Evolutionary conservation across 1,139 yeast genomes (phyloP).

Genomic region (Nematodospora anomalae): DNA sequence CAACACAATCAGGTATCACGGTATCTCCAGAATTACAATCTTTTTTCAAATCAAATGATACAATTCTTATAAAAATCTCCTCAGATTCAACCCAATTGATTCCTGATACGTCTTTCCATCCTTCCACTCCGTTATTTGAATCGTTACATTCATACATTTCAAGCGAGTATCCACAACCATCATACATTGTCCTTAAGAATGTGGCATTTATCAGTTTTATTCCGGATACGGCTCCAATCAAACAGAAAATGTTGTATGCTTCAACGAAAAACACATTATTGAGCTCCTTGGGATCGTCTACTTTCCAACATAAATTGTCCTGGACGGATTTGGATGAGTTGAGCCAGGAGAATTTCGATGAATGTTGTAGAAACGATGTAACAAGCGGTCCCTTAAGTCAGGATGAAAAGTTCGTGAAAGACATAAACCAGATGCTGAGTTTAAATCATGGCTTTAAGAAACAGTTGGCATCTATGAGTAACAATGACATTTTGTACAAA

Average conservation of each 20-base stretch:
- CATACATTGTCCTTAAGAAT: slow-evolving; percentile 52
- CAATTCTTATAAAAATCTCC: slow-evolving; percentile 42
- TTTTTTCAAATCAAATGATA: slow-evolving; percentile 26
- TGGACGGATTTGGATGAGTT: slow-evolving; percentile 65
- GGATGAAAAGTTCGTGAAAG: slow-evolving; percentile 55
- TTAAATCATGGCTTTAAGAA: slow-evolving; percentile 20
- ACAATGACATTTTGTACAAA: slow-evolving; percentile 27
- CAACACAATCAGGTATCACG: slow-evolving; percentile 69
- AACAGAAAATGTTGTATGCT: slow-evolving; percentile 91
- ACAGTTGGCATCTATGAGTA: slow-evolving; percentile 39
- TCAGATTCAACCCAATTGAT: slow-evolving; percentile 49
- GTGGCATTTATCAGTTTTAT: slow-evolving; percentile 70
- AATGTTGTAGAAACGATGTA: slow-evolving; percentile 30
- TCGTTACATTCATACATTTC: slow-evolving; percentile 33
- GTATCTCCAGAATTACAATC: slow-evolving; percentile 47
- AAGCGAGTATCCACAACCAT: slow-evolving; percentile 50
- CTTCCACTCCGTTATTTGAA: slow-evolving; percentile 35
- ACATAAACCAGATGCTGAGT: slow-evolving; percentile 34
- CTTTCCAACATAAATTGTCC: slow-evolving; percentile 55
- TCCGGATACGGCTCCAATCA: slow-evolving; percentile 82
- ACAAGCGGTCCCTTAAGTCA: slow-evolving; percentile 51
- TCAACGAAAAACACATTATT: slow-evolving; percentile 78
- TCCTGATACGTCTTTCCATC: slow-evolving; percentile 35
- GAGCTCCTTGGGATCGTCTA: slow-evolving; percentile 67
- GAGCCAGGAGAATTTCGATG: slow-evolving; percentile 47